A percentile compares a stretch with the other conserved stretches of the same genome.
These are phyloP conservation scores for Sanghuangporus sanghuang DNA, from an alignment of 1,284 basidiomycete species.

Conservation along the genomic window DNA sequence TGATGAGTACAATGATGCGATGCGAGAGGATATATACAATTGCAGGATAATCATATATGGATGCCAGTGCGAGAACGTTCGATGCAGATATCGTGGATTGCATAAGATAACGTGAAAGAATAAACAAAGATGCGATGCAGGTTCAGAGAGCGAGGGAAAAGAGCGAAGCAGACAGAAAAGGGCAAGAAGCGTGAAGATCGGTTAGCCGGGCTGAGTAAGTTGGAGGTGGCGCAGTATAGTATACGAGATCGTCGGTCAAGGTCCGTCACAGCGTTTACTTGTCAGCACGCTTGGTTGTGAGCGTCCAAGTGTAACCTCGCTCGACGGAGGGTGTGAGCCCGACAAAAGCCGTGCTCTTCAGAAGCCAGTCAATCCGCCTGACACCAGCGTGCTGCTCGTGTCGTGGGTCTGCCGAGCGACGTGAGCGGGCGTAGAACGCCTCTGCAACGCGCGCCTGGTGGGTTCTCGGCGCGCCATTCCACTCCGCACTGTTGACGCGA, in stretches of 20 bases:
- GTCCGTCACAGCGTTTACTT: conserved; percentile 8
- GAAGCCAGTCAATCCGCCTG: conserved; percentile 41
- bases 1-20: background rate
- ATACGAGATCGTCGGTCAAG: background rate
- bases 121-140: background rate
- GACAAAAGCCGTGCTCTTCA: conserved; percentile 42
- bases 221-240: background rate
- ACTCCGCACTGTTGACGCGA: conserved; percentile 36
- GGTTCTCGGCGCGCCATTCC: conserved; percentile 34
- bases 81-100: background rate
- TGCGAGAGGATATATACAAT: background rate
- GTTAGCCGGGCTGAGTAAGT: background rate
- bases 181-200: background rate
- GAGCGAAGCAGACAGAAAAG: background rate
- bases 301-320: conserved; percentile 34
- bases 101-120: background rate
- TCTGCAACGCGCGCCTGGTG: conserved; percentile 36
- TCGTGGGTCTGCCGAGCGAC: conserved; percentile 28
- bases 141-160: background rate
- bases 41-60: conserved; percentile 3
- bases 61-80: background rate
- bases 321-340: conserved; percentile 39
- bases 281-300: conserved; percentile 28
- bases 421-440: conserved; percentile 40
- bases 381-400: conserved; percentile 35